Evolutionary conservation across 192 early-diverging fungal genomes (phyloP).

Genomic region (Umbelopsis ramanniana): DNA sequence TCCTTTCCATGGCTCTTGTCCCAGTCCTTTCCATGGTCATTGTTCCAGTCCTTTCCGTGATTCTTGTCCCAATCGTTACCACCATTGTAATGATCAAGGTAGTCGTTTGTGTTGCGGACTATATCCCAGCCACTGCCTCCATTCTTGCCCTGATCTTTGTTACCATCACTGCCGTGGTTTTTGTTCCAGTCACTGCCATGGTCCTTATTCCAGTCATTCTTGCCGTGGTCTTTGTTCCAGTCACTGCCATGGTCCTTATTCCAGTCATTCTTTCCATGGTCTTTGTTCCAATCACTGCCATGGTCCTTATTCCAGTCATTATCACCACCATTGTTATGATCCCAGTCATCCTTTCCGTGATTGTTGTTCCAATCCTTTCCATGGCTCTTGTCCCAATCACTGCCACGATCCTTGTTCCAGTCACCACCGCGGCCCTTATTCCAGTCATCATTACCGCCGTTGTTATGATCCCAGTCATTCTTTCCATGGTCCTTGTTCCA

Average conservation of each 20-base stretch:
- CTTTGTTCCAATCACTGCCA: too few species aligned
- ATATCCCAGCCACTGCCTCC: not conserved
- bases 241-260: not conserved
- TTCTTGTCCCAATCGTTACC: not conserved
- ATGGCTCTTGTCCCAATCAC: too few species aligned
- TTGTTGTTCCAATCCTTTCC: too few species aligned
- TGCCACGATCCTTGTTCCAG: too few species aligned
- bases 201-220: not conserved
- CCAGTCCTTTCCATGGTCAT: not conserved
- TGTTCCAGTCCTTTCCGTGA: not conserved
- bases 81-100: not conserved
- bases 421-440: too few species aligned
- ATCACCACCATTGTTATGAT: too few species aligned
- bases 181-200: not conserved
- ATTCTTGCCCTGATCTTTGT: too few species aligned
- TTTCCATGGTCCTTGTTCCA: conserved; percentile 1
- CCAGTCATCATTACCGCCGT: not conserved
- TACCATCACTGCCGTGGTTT: not conserved
- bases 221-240: not conserved
- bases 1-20: not conserved
- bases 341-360: not conserved
- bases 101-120: not conserved
- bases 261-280: not conserved
- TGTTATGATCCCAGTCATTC: not conserved
- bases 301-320: too few species aligned